Percentiles rank a stretch among this genome's conserved stretches.
These are phyloP conservation scores for Talaromyces funiculosus DNA, from an alignment of 2,329 filamentous ascomycete genomes.

Conservation along the genomic window DNA sequence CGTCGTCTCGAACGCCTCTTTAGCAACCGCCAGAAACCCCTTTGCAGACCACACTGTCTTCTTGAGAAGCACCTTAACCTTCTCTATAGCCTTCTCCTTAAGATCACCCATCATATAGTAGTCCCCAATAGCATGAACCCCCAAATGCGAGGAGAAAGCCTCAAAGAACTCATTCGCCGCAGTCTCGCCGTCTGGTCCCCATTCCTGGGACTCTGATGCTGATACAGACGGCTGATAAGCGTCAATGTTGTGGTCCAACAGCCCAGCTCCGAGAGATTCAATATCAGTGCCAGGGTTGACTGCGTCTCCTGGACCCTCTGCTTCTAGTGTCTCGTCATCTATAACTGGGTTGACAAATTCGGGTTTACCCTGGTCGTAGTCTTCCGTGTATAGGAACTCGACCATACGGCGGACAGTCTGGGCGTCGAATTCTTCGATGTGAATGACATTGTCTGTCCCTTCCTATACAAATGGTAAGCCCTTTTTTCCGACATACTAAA, in stretches of 20 bases:
- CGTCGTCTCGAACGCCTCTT: background rate
- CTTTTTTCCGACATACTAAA: background rate
- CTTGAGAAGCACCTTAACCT: background rate
- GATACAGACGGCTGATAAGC: background rate
- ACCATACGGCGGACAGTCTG: background rate
- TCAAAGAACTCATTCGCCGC: background rate
- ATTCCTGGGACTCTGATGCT: background rate
- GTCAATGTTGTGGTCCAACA: background rate
- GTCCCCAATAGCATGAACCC: constrained; percentile 15
- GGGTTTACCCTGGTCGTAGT: background rate
- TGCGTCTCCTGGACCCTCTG: background rate
- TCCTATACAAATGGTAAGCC: constrained; percentile 10
- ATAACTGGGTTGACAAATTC: background rate
- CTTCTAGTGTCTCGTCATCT: background rate
- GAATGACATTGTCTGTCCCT: constrained; percentile 4
- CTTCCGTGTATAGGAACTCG: constrained; percentile 1
- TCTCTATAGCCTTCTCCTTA: constrained; percentile 1
- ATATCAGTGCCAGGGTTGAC: background rate
- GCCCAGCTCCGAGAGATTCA: background rate
- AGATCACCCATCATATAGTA: constrained; percentile 14
- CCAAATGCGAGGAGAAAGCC: background rate
- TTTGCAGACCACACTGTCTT: background rate
- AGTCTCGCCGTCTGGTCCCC: background rate
- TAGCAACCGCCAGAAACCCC: background rate
- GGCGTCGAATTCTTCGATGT: constrained; percentile 10